Percentiles rank a stretch among this genome's conserved stretches.
Evolutionary conservation across 306 rosid genomes (phyloP).

Genomic region (Ochetophila trinervis): DNA sequence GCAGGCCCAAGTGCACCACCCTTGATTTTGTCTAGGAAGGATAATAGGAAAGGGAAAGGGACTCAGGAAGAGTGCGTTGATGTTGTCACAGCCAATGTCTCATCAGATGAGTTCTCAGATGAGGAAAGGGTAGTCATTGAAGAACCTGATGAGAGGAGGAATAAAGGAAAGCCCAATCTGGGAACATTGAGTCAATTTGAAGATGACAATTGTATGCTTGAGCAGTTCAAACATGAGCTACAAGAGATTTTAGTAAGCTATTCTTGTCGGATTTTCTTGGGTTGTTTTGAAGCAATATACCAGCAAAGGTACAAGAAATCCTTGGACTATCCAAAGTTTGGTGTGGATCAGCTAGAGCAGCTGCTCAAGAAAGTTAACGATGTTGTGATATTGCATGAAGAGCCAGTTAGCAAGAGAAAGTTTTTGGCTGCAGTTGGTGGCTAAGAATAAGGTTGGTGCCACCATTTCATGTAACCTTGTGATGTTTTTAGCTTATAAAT

Average conservation of each 20-base stretch:
- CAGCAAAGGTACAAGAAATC: conserved; percentile 75
- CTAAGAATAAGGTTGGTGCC: conserved; percentile 29
- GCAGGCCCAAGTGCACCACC: conserved; percentile 79
- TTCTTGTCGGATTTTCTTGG: conserved; percentile 74
- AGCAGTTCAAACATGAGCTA: conserved; percentile 71
- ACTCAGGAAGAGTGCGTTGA: conserved; percentile 53
- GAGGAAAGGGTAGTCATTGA: conserved; percentile 74
- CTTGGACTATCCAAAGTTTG: conserved; percentile 56
- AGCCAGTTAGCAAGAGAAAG: conserved; percentile 67
- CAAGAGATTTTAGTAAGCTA: conserved; percentile 95
- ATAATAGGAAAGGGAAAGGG: conserved; percentile 72
- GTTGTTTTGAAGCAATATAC: conserved; percentile 73
- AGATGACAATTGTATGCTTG: conserved; percentile 36
- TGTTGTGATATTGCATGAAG: conserved; percentile 77
- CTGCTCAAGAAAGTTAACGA: conserved; percentile 68
- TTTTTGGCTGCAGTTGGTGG: conserved; percentile 63
- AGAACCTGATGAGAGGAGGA: conserved; percentile 42
- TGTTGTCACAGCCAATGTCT: conserved; percentile 44
- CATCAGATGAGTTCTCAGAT: conserved; percentile 83
- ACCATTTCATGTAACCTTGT: conserved; percentile 20
- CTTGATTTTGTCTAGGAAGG: conserved; percentile 52
- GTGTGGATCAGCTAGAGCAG: conserved; percentile 68
- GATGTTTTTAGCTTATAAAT: conserved; percentile 34
- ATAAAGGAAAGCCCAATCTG: conserved; percentile 33
- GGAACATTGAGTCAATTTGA: conserved; percentile 34